These are phyloP conservation scores for Marasmius sp. DNA, from an alignment of 1,284 basidiomycete genomes.

Conservation along the genomic window DNA sequence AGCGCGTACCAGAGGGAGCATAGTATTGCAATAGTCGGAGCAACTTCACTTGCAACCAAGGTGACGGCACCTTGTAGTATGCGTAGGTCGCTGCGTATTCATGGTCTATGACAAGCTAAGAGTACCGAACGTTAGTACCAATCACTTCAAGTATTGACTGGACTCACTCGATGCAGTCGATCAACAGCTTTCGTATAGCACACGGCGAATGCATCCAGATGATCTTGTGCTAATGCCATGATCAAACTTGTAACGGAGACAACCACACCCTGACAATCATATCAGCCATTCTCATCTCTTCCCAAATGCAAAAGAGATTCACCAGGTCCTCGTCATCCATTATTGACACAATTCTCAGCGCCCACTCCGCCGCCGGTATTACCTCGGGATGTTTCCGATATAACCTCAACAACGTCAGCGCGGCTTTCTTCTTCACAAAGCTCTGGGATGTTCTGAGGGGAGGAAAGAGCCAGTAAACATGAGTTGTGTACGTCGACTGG, in stretches of 20 bases:
- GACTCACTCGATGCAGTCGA: slow-evolving; percentile 77
- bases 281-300: neutral
- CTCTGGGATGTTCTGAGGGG: slow-evolving; percentile 80
- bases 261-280: slow-evolving; percentile 76
- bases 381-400: slow-evolving; percentile 97
- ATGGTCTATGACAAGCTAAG: slow-evolving; percentile 85
- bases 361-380: slow-evolving; percentile 94
- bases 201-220: slow-evolving; percentile 85
- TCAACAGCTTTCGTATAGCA: slow-evolving; percentile 96
- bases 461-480: neutral
- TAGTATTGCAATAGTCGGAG: slow-evolving; percentile 95
- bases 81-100: slow-evolving; percentile 89
- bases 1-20: slow-evolving; percentile 77
- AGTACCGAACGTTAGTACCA: slow-evolving; percentile 17
- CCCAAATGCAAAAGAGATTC: slow-evolving; percentile 19
- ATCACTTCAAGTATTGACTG: neutral
- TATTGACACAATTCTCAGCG: slow-evolving; percentile 88
- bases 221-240: slow-evolving; percentile 93
- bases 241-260: slow-evolving; percentile 92
- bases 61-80: slow-evolving; percentile 97
- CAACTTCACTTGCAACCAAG: slow-evolving; percentile 97
- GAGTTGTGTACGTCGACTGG: neutral
- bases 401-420: slow-evolving; percentile 87
- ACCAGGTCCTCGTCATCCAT: slow-evolving; percentile 94
- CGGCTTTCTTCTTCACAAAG: slow-evolving; percentile 99